Evolutionary conservation across 371 early-diverging fungal genomes (phyloP), one percentile per base, ranked within the genome.

Genomic region (Mortierella sp.): DNA sequence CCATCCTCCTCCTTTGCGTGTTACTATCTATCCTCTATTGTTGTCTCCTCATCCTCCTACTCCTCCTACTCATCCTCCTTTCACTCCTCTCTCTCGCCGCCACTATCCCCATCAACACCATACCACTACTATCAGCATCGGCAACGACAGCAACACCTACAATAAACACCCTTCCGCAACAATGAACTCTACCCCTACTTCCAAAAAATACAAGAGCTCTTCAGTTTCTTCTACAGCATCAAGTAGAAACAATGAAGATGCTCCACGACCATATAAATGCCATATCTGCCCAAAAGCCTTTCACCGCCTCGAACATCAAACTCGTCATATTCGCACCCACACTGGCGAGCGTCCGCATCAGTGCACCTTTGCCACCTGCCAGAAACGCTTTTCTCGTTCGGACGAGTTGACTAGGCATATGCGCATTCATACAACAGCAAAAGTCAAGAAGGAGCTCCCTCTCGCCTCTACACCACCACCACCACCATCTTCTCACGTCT

Each of bases 341-440:
- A 97, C 97, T 5, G 96, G 96, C 43, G 97, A 97, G 83, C 94
- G 93, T 60, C 96, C 97, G 9, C 94, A 92, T 83, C 91, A 89
- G 66, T 97, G 97, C 84, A 90, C 90, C 11, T 91, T 89, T 69
- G 83, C 87, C 40, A 90, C 90, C 52, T 97, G 97, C 77, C 90
- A 89, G 63, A 96, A 96, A 83, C 88, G 93, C 10, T 97, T 97
- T 86, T 93, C 95, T 30, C 91, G 96, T 39, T 94, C 94, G 14
- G 97, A 97, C 84, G 96, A 97, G 86, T 85, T 98, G 51, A 93
- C 94, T 35, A 88, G 94, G 37, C 96, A 96, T 86, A 88, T 89
- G 73, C 91, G 92, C 64, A 94, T 93, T 71, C 95, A 94, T 79
- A 84, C 87, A 32, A 76, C 84, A 12, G 52, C 59, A 47, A 74